phyloP scores from a whole-genome alignment of 139 green algal genomes.

The Cymbomonas tetramitiformis region DNA sequence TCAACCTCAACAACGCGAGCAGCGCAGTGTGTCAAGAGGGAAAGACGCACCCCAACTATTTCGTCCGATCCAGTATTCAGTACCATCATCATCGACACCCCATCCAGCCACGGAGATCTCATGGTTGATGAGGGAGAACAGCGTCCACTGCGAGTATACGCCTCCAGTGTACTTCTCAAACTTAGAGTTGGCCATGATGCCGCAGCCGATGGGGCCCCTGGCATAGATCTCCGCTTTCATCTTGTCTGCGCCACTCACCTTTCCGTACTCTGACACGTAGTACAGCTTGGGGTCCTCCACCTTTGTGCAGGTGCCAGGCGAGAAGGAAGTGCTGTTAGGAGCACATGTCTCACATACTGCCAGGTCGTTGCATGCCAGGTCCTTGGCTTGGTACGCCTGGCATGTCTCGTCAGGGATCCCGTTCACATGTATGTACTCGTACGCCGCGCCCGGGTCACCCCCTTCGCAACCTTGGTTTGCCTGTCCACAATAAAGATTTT shows the following conservation, averaged over 20 bases:
- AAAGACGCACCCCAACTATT: no score
- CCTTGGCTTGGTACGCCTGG: conserved; percentile 39
- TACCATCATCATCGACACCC: conserved; percentile 6
- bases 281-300: conserved; percentile 21
- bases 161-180: conserved; percentile 39
- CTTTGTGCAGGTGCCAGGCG: conserved; percentile 16
- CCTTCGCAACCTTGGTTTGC: conserved; percentile 33
- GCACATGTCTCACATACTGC: conserved; percentile 30
- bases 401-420: conserved; percentile 43
- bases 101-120: conserved; percentile 14
- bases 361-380: conserved; percentile 28
- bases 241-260: conserved; percentile 19
- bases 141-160: conserved; percentile 24
- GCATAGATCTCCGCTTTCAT: conserved; percentile 37
- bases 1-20: no score
- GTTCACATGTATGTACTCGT: conserved; percentile 31
- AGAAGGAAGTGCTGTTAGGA: conserved; percentile 8
- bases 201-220: conserved; percentile 33
- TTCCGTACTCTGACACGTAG: conserved; percentile 24
- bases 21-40: no score
- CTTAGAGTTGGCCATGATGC: conserved; percentile 31
- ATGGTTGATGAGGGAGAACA: conserved; percentile 45
- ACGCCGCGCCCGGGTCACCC: conserved; percentile 28
- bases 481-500: no score
- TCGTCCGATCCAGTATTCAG: conserved; percentile 36